These are phyloP conservation scores for Buxus sempervirens DNA, from an alignment of 164 flowering plant genomes.

Conservation along the genomic window DNA sequence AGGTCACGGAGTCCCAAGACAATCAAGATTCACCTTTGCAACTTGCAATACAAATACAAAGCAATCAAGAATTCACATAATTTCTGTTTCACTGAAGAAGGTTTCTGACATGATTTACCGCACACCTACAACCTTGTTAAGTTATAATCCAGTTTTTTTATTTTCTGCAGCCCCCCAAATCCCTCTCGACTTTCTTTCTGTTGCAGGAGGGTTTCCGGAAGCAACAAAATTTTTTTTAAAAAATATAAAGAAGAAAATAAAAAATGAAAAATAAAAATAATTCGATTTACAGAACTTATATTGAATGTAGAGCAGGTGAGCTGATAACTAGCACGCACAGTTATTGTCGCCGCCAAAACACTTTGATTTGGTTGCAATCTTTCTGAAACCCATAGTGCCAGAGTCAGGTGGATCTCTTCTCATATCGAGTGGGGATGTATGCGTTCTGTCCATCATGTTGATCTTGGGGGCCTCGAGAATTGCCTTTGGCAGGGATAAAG, in stretches of 20 bases:
- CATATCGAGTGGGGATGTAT: constrained; percentile 24
- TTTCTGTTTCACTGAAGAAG: too few species aligned
- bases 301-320: not conserved
- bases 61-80: too few species aligned
- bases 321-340: constrained; percentile 49
- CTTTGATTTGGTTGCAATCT: constrained; percentile 36
- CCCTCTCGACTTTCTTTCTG: not conserved
- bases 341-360: too few species aligned
- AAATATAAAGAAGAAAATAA: too few species aligned
- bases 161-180: not conserved
- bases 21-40: too few species aligned
- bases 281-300: not conserved
- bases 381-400: constrained; percentile 29
- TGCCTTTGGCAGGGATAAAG: constrained; percentile 65
- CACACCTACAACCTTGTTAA: too few species aligned
- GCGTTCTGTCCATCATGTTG: constrained; percentile 67
- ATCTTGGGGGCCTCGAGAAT: constrained; percentile 66
- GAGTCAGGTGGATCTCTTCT: constrained; percentile 26
- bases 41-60: too few species aligned
- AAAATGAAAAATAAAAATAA: too few species aligned
- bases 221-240: not conserved
- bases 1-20: too few species aligned
- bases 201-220: not conserved
- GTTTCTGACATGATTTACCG: too few species aligned
- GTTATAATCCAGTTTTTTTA: not conserved